Evolutionary conservation across 192 early-diverging fungal species (phyloP), one percentile per base, ranked within the genome.

Genomic region (Phycomyces blakesleeanus): DNA sequence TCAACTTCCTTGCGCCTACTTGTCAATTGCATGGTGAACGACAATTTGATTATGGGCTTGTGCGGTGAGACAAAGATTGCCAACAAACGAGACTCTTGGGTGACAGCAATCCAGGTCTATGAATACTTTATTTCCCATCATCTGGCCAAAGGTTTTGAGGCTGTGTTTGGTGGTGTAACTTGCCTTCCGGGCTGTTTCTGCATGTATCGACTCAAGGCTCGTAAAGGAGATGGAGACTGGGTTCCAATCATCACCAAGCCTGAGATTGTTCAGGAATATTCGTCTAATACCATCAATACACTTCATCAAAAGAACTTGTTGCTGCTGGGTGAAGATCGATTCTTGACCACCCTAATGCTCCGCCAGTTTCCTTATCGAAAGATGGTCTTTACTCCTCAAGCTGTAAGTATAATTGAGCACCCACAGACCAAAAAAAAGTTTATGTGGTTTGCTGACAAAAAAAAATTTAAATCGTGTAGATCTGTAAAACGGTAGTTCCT

Each of bases 41-140:
- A 98, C 73, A 81, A 81, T 25, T 67, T 84, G 37, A 93, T 98
- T 69, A 97, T 98, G 91, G 96, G 96, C 7, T 79, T 97, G 34
- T 98, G 96, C 71, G 96, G 96, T 41, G 96, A 98, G 73, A 98
- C 96, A 41, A 86, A 93, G 73, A 97, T 98, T 66, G 92, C 89
- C 53, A 98, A 98, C 83, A 95, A 97, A 76, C 77, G 81, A 21
- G 89, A 90, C 62, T 88, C 87, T 10, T 90, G 91, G 90, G 91
- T 94, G 0, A 94, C 94, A 0, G 82, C 82, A n/a, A 98, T 98
- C 68, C 95, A 97, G 75, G 96, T 98, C 7, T 98, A 92, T 67
- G 96, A 98, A 81, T 98, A 98, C 80, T 98, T 93, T 72, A 97
- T 96, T 59, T 94, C 92, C 40, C 96, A 98, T 69, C 94, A 98